Evolutionary conservation across 2,329 filamentous ascomycete species (phyloP), one percentile per base, ranked within the genome.

Genomic region (Aspergillus sp.): DNA sequence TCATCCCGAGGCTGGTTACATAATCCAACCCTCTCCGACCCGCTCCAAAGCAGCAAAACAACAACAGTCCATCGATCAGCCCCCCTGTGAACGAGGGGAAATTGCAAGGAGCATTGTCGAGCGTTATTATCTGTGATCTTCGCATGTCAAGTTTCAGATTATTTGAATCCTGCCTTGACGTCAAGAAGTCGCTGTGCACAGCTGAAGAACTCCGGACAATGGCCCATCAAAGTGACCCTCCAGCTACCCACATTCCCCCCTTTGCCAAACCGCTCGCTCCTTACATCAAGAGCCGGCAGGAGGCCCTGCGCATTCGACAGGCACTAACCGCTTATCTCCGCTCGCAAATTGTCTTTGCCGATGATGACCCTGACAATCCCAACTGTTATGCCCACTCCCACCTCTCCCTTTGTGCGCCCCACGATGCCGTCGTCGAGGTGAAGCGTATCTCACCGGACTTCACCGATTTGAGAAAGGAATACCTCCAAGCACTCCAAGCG

Each of bases 401-500:
- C 47, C 54, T 68, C n/a, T 51, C 58, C 28, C 50, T 68, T 9
- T 67, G 56, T 42, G 59, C 57, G n/a, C 62, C 65, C 5, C 49
- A 60, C 6, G 58, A 64, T 43, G 53, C 54, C 27, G 56, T 61
- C 9, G 43, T 52, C 26, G 56, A 57, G 27, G 64, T 70, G 39
- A 65, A 64, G 45, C 59, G 53, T 11, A 56, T 65, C 29, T 61
- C 66, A 13, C 36, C 63, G 31, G 70, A 73, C 29, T 44, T 75
- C 10, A 66, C 67, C 31, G 70, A 67, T 4, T 53, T 66, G 39
- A 65, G 73, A 40, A 66, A 63, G 39, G 58, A 68, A 47, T 77
- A 76, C 45, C 47, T 77, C 11, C 61, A 69, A 33, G 72, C 71
- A 4, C 52, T 77, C 3, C 65, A 70, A 37, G 67, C 66, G 9